phyloP scores from a whole-genome alignment of 2,329 filamentous ascomycete species.

The Ilyonectria destructans region DNA sequence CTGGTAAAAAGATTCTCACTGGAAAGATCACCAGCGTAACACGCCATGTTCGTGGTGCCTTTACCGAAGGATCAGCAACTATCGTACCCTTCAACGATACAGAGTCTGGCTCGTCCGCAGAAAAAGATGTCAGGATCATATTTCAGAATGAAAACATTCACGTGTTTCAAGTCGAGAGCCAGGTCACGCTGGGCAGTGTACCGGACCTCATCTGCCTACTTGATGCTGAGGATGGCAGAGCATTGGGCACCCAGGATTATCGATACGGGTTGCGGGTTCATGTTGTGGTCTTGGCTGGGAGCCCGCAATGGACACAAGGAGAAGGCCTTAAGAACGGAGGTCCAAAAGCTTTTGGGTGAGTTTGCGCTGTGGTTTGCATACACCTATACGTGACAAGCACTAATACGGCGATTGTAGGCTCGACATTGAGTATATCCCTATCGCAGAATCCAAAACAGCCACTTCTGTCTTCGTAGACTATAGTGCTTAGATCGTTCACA shows the following conservation, averaged over 20 bases:
- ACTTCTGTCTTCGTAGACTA: too few relatives aligned
- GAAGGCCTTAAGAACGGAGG: conserved; percentile 21
- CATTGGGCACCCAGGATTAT: conserved; percentile 35
- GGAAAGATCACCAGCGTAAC: conserved; percentile 24
- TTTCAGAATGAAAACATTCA: conserved; percentile 31
- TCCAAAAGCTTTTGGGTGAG: conserved; percentile 12
- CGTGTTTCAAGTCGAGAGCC: background rate
- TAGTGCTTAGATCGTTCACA: too few relatives aligned
- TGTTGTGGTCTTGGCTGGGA: conserved; percentile 29
- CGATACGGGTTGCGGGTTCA: conserved; percentile 31
- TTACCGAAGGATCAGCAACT: conserved; percentile 18
- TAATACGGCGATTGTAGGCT: too few relatives aligned
- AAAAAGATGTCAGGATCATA: background rate
- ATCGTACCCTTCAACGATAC: conserved; percentile 13
- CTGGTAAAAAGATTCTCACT: conserved; percentile 16
- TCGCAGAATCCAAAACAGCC: too few relatives aligned
- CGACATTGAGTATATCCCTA: too few relatives aligned
- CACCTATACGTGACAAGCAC: too few relatives aligned
- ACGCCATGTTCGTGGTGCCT: conserved; percentile 5
- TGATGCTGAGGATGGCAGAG: conserved; percentile 27
- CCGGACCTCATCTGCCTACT: conserved; percentile 36
- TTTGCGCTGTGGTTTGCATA: background rate
- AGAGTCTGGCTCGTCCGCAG: background rate
- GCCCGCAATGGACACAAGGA: conserved; percentile 30
- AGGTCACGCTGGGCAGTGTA: conserved; percentile 18